Conservation (phyloP, 139 green algal species). For the Ulvella scutata region DNA sequence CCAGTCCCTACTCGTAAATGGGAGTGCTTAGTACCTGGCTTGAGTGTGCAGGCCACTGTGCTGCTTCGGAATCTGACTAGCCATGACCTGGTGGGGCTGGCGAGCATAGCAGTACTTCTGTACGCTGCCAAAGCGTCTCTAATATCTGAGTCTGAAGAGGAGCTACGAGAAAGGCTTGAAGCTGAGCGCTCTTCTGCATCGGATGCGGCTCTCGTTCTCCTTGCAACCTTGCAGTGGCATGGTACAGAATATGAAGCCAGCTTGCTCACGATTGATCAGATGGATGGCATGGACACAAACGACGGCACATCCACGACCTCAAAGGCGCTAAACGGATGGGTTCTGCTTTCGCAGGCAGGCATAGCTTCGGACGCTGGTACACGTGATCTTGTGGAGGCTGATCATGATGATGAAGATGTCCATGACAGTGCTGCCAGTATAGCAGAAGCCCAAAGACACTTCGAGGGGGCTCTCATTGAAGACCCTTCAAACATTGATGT, state of each 20-base stretch:
- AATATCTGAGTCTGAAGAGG: background rate
- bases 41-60: background rate
- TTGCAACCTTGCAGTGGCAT: constrained; percentile 1
- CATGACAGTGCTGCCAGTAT: background rate
- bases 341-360: background rate
- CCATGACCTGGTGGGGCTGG: background rate
- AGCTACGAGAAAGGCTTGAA: background rate
- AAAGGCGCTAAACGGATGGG: background rate
- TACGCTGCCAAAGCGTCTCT: background rate
- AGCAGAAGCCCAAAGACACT: background rate
- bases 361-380: background rate
- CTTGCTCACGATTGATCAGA: background rate
- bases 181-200: background rate
- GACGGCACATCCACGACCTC: background rate
- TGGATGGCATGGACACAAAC: background rate
- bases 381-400: too few relatives aligned
- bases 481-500: background rate
- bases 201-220: background rate
- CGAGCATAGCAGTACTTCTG: background rate
- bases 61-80: background rate
- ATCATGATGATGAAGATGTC: background rate
- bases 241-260: background rate
- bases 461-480: background rate
- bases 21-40: too few relatives aligned
- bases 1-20: too few relatives aligned